Evolutionary conservation across 495 filamentous ascomycete genomes (phyloP), one percentile per base, ranked within the genome.

Genomic region (Terfezia claveryi): DNA sequence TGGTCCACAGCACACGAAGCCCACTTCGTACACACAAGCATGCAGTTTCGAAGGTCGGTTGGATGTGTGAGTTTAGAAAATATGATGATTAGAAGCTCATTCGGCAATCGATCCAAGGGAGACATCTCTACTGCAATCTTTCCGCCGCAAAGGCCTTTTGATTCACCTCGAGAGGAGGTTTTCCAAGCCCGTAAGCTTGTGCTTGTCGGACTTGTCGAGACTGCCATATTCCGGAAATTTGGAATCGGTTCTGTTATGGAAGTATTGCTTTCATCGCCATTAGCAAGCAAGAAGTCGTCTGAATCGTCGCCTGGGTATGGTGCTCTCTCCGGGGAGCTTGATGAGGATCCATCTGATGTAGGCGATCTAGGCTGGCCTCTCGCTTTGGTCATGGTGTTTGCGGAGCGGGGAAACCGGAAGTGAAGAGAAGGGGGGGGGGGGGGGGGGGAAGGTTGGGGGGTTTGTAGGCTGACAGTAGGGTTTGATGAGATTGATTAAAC

Each of bases 1-100:
- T 94, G 76, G 54, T 89, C 91, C 36, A 96, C 92, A 51, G 80
- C 82, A 64, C 95, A 95, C 57, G 81, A 74, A 49, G 92, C 82
- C 92, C 92, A 99, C 58, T 80, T 79, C 64, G 85, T 86, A 62
- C 80, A 93, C 8, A 93, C 89, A 62, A 89, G 71, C 85, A 99
- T 89, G 66, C 85, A 89, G 66, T 79, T 81, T 58, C 83, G 72
- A 57, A 95, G 75, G 63, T 96, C 91, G 5, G 68, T 67, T 3
- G 85, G 74, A 36, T 76, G 79, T 62, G 68, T 77, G 49, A 99
- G 78, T 64, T 87, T 91, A 12, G 83, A 73, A 69, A 99, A 95
- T 55, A 94, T 83, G 64, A 79, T 76, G 59, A 99, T 95, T 53
- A 96, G 75, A 50, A 99, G 81, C 72, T 99, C 92, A 59, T 87